Evolutionary conservation across 169 alveolate species (phyloP).

Genomic region (Plasmodium relictum): DNA sequence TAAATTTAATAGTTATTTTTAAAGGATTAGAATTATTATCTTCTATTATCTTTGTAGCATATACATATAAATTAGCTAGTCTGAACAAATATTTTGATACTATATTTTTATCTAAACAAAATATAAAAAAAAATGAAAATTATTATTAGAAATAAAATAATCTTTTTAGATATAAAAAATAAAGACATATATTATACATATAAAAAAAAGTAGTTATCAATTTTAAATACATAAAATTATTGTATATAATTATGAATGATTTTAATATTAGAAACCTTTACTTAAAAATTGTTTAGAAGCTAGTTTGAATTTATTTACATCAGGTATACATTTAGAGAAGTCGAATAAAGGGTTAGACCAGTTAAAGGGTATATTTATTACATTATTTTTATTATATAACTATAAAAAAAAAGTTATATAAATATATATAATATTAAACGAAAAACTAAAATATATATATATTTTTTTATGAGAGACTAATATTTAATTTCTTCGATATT

Average conservation of each 20-base stretch:
- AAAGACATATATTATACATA: background rate
- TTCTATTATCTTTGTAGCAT: conserved; percentile 38
- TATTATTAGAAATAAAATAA: background rate
- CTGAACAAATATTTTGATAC: conserved; percentile 24
- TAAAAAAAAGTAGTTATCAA: background rate
- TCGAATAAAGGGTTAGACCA: conserved; percentile 63
- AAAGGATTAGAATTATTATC: conserved; percentile 26
- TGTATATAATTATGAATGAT: background rate
- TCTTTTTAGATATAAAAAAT: too few species aligned
- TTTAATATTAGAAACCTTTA: conserved; percentile 26
- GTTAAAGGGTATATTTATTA: conserved; percentile 24
- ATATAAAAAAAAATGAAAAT: background rate
- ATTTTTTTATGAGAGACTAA: background rate
- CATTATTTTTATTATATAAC: conserved; percentile 34
- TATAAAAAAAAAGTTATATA: conserved; percentile 18
- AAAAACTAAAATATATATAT: background rate
- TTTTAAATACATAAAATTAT: background rate
- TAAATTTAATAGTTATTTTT: conserved; percentile 32
- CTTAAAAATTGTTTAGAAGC: conserved; percentile 27
- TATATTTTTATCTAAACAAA: conserved; percentile 16
- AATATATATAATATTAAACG: conserved; percentile 8
- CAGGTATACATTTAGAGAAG: conserved; percentile 70
- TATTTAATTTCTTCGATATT: conserved; percentile 20
- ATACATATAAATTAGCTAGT: conserved; percentile 46
- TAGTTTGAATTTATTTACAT: conserved; percentile 23